Percentiles rank a stretch among this genome's conserved stretches.
phyloP scores from a whole-genome alignment of 352 stramenopile species.

The Globisporangium takayamanum region DNA sequence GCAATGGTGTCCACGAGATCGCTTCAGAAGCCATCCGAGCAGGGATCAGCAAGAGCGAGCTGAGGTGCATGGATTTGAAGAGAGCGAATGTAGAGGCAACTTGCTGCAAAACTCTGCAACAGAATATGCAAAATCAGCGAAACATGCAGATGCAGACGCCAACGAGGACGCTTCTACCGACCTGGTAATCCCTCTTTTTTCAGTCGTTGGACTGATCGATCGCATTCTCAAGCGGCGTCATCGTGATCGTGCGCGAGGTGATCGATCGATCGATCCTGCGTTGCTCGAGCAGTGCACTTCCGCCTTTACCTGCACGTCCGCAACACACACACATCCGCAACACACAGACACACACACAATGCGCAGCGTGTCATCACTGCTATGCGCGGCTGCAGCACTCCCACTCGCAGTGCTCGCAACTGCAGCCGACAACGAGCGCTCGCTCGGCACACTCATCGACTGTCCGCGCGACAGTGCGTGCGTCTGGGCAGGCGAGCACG shows the following conservation, averaged over 20 bases:
- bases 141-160: background rate
- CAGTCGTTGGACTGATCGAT: too few species aligned
- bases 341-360: background rate
- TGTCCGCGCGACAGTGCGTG: conserved; percentile 37
- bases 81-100: background rate
- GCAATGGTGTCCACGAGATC: too few species aligned
- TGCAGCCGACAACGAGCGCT: conserved; percentile 7
- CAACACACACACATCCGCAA: too few species aligned
- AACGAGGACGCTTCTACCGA: background rate
- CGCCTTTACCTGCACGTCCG: too few species aligned
- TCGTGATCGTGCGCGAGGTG: too few species aligned
- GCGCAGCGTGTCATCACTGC: background rate
- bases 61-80: background rate
- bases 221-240: too few species aligned
- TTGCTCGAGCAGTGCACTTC: too few species aligned
- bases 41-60: too few species aligned
- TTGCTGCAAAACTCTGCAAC: background rate
- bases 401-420: conserved; percentile 13
- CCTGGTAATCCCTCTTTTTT: too few species aligned
- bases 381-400: conserved; percentile 1
- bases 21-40: too few species aligned
- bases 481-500: conserved; percentile 48
- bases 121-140: background rate
- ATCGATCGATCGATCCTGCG: too few species aligned
- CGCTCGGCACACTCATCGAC: conserved; percentile 45